A percentile compares a stretch with the other conserved stretches of the same genome.
Conservation (phyloP, 2,329 filamentous ascomycete species). For the Penicillium sp. region DNA sequence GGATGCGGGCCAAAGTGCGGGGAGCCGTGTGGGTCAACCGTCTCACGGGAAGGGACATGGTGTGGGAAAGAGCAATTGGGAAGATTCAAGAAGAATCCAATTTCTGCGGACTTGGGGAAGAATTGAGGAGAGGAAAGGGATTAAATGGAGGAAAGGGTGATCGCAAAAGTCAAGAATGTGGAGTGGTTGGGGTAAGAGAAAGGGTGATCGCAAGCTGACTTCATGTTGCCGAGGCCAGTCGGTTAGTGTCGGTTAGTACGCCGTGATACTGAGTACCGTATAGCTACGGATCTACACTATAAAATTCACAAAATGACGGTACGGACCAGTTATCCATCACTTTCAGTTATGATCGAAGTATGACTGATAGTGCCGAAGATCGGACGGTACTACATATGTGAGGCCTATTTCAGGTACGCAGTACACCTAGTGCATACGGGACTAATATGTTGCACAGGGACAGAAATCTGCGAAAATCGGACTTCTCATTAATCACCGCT, state of each 20-base stretch:
- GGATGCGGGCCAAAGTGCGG: constrained; percentile 51
- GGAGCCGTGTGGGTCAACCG: constrained; percentile 43
- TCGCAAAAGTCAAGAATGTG: constrained; percentile 1
- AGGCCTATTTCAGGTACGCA: background rate
- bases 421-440: background rate
- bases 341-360: background rate
- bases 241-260: constrained; percentile 23
- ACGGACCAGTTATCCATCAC: background rate
- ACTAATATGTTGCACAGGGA: background rate
- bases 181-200: constrained; percentile 18
- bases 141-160: constrained; percentile 3
- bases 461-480: background rate
- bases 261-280: background rate
- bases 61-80: constrained; percentile 40
- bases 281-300: background rate
- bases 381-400: background rate
- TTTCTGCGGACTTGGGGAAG: background rate
- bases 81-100: constrained; percentile 15
- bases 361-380: background rate
- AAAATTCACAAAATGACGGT: background rate
- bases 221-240: constrained; percentile 26
- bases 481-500: background rate
- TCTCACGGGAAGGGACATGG: constrained; percentile 45
- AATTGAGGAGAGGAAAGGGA: constrained; percentile 1
- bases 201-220: constrained; percentile 20